These are phyloP conservation scores for Aspergillus vadensis DNA, from an alignment of 2,329 filamentous ascomycete species.

Conservation along the genomic window DNA sequence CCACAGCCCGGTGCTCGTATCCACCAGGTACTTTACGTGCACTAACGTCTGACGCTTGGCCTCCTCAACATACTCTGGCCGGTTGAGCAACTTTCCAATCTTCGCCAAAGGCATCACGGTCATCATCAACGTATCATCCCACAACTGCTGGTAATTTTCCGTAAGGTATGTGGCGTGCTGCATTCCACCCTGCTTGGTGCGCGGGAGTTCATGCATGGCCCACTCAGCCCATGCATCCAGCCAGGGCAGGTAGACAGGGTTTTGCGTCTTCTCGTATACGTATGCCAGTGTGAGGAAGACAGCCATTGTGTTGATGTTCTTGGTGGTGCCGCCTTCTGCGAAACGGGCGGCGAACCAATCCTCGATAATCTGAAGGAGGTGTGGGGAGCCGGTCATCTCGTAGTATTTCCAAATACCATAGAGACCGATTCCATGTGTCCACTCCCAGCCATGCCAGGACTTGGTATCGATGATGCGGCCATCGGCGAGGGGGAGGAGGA, in stretches of 20 bases:
- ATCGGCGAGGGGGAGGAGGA: slow-evolving; percentile 69
- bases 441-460: slow-evolving; percentile 75
- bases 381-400: slow-evolving; percentile 64
- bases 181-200: slow-evolving; percentile 71
- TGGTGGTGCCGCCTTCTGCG: slow-evolving; percentile 70
- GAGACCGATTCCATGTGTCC: slow-evolving; percentile 77
- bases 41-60: slow-evolving; percentile 76
- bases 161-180: slow-evolving; percentile 75
- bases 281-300: slow-evolving; percentile 74
- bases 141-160: slow-evolving; percentile 72
- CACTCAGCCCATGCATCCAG: slow-evolving; percentile 80
- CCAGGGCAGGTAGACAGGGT: slow-evolving; percentile 72
- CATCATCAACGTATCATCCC: slow-evolving; percentile 90
- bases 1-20: slow-evolving; percentile 70
- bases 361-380: slow-evolving; percentile 66
- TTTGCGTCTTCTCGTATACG: slow-evolving; percentile 73
- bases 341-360: slow-evolving; percentile 73
- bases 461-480: slow-evolving; percentile 81
- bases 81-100: slow-evolving; percentile 69
- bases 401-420: slow-evolving; percentile 85
- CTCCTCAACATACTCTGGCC: slow-evolving; percentile 74
- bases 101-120: slow-evolving; percentile 78
- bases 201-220: slow-evolving; percentile 74
- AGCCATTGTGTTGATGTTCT: slow-evolving; percentile 86
- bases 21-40: slow-evolving; percentile 77